Conservation (phyloP, 2,329 filamentous ascomycete species). For the Lecanicillium sp. region DNA sequence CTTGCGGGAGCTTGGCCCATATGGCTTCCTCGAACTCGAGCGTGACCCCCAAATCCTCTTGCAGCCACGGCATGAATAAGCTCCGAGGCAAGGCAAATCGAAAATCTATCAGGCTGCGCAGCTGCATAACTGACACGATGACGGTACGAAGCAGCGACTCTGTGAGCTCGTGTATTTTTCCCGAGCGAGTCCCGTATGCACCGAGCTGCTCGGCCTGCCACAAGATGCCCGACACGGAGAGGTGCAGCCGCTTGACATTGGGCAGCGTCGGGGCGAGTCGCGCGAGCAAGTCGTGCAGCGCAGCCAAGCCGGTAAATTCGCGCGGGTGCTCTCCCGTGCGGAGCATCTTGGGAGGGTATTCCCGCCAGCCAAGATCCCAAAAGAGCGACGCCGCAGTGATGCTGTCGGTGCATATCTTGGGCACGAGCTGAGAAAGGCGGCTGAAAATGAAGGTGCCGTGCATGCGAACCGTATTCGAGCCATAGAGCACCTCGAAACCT, state of each 20-base stretch:
- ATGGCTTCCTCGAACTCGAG: not conserved
- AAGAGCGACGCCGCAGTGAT: not conserved
- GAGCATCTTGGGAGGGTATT: not conserved
- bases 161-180: not conserved
- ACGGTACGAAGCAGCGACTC: not conserved
- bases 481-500: not conserved
- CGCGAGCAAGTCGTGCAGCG: not conserved
- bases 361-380: slow-evolving; percentile 4
- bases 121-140: not conserved
- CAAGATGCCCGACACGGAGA: not conserved
- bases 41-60: not conserved
- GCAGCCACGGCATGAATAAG: slow-evolving; percentile 4
- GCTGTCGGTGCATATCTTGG: not conserved
- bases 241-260: not conserved
- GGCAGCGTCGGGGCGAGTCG: not conserved
- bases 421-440: not conserved
- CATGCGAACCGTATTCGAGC: slow-evolving; percentile 2
- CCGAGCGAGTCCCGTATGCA: not conserved
- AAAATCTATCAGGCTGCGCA: not conserved
- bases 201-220: not conserved
- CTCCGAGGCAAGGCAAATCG: slow-evolving; percentile 1
- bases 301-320: not conserved
- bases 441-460: slow-evolving; percentile 4
- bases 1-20: not conserved
- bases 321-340: not conserved